A percentile compares a stretch with the other conserved stretches of the same genome.
These are phyloP conservation scores for Achlya hypogyna DNA, from an alignment of 352 stramenopile species.

Conservation along the genomic window DNA sequence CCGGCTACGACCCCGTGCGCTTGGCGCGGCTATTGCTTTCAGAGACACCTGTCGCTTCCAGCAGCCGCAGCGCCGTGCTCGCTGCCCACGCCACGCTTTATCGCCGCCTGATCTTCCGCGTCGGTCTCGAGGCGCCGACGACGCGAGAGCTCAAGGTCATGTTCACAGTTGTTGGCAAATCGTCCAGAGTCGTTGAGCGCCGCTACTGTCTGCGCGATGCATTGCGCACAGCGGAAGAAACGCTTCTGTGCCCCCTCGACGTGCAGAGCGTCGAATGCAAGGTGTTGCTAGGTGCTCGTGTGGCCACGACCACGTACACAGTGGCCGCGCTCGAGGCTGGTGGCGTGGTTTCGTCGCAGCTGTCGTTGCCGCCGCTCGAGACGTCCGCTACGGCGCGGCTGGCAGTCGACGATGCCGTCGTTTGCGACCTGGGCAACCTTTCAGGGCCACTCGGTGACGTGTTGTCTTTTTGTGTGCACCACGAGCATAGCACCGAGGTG, in stretches of 20 bases:
- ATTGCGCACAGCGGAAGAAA: neutral
- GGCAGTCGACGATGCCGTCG: neutral
- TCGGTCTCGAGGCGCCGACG: neutral
- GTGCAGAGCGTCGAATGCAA: neutral
- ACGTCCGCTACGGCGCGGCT: neutral
- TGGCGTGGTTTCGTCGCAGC: neutral
- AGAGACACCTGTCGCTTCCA: neutral
- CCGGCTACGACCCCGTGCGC: neutral
- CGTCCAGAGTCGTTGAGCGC: neutral
- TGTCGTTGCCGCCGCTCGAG: neutral
- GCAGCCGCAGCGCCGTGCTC: neutral
- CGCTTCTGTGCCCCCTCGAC: neutral
- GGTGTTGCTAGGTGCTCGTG: neutral
- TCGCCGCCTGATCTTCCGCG: neutral
- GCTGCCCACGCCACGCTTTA: neutral
- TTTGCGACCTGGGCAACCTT: slow-evolving; percentile 4
- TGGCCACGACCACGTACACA: neutral
- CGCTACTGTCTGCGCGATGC: neutral
- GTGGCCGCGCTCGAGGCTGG: neutral
- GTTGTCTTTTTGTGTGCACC: neutral
- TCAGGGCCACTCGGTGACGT: slow-evolving; percentile 17
- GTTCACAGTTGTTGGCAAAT: too few relatives aligned
- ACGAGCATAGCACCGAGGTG: neutral
- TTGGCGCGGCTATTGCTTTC: neutral
- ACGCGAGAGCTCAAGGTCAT: neutral